Conservation (phyloP, 495 filamentous ascomycete genomes). For the Aspergillus affinis region DNA sequence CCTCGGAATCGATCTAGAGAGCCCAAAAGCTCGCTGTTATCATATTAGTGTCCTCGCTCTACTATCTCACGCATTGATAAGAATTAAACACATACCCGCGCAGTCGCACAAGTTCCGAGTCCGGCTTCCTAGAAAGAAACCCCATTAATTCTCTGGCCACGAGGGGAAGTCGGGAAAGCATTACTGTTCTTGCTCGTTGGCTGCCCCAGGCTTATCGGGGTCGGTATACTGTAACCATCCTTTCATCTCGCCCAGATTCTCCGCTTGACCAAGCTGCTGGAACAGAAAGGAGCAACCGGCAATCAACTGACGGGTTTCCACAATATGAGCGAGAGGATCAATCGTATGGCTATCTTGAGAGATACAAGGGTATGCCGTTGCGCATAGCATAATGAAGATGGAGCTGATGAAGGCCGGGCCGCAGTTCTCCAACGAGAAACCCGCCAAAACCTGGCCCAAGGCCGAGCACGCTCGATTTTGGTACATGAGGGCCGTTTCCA, state of each 20-base stretch:
- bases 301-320: slow-evolving; percentile 37
- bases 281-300: slow-evolving; percentile 38
- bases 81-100: slow-evolving; percentile 18
- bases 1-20: slow-evolving; percentile 24
- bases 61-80: background rate
- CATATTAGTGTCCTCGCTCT: slow-evolving; percentile 4
- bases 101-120: slow-evolving; percentile 15
- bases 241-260: slow-evolving; percentile 24
- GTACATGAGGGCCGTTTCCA: slow-evolving; percentile 36
- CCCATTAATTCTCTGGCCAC: background rate
- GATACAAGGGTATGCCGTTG: slow-evolving; percentile 36
- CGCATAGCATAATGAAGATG: slow-evolving; percentile 41
- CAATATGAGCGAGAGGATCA: slow-evolving; percentile 32
- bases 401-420: slow-evolving; percentile 42
- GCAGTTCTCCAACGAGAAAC: slow-evolving; percentile 26
- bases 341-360: slow-evolving; percentile 26
- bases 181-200: slow-evolving; percentile 17
- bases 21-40: slow-evolving; percentile 17
- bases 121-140: slow-evolving; percentile 8
- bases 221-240: slow-evolving; percentile 29
- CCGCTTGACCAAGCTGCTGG: slow-evolving; percentile 24
- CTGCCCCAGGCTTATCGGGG: slow-evolving; percentile 13
- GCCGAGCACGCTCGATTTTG: slow-evolving; percentile 38
- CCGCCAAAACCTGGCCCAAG: slow-evolving; percentile 28
- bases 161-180: background rate